phyloP scores from a whole-genome alignment of 2,329 filamentous ascomycete species.

The Cercospora sp. region DNA sequence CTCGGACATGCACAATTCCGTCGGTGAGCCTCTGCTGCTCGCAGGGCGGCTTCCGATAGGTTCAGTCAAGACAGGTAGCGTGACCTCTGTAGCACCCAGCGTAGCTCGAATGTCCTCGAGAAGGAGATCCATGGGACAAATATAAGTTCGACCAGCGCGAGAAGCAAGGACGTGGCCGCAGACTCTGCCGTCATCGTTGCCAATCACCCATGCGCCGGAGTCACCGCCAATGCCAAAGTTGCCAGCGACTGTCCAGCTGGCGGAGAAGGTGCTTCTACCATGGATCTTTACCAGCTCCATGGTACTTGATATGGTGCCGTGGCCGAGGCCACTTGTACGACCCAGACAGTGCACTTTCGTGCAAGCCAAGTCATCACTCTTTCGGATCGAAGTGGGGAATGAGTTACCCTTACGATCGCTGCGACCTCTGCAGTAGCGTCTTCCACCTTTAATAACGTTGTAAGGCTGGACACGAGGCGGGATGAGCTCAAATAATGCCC shows the following conservation, averaged over 20 bases:
- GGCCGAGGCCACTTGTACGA: conserved; percentile 80
- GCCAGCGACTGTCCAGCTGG: conserved; percentile 65
- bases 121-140: conserved; percentile 91
- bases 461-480: conserved; percentile 68
- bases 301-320: conserved; percentile 72
- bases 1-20: conserved; percentile 23
- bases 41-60: conserved; percentile 8
- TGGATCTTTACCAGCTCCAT: conserved; percentile 86
- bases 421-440: conserved; percentile 39
- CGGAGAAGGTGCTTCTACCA: conserved; percentile 76
- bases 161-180: conserved; percentile 87
- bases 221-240: conserved; percentile 75
- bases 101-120: conserved; percentile 82
- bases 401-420: conserved; percentile 41
- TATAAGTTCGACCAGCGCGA: conserved; percentile 75
- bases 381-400: conserved; percentile 53
- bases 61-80: conserved; percentile 63
- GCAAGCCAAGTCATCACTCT: conserved; percentile 66
- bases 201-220: conserved; percentile 89
- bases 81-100: conserved; percentile 68
- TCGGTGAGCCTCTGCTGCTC: conserved; percentile 13
- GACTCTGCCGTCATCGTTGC: conserved; percentile 73
- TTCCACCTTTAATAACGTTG: conserved; percentile 66
- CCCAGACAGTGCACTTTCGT: conserved; percentile 84
- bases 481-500: conserved; percentile 84